Conservation (phyloP, 805 yeast species). For the Candida pseudoglaebosa region DNA sequence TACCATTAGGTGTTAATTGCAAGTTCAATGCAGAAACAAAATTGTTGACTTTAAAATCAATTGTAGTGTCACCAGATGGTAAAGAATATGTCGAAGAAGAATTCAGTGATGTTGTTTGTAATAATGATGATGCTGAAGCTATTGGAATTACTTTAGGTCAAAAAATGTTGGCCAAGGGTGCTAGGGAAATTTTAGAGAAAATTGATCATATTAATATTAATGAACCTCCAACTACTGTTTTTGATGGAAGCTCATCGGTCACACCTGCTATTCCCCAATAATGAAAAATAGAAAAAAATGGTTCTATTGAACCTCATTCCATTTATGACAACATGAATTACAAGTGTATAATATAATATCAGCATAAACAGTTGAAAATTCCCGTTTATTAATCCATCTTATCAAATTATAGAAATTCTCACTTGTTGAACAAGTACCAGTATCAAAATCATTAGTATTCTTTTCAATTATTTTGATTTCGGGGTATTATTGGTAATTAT, state of each 20-base stretch:
- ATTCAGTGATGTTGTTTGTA: constrained; percentile 32
- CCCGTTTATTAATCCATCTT: too few relatives aligned
- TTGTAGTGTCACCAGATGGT: constrained; percentile 87
- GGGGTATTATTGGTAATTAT: too few relatives aligned
- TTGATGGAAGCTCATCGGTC: not conserved
- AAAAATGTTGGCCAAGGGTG: constrained; percentile 68
- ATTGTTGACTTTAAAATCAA: constrained; percentile 54
- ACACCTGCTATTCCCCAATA: too few relatives aligned
- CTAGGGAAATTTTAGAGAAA: constrained; percentile 73
- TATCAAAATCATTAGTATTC: too few relatives aligned
- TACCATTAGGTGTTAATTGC: constrained; percentile 90
- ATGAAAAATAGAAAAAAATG: too few relatives aligned
- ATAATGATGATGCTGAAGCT: constrained; percentile 57
- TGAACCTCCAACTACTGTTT: constrained; percentile 23
- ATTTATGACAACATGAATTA: too few relatives aligned
- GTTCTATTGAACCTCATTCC: too few relatives aligned
- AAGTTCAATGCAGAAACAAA: constrained; percentile 42
- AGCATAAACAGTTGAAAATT: too few relatives aligned
- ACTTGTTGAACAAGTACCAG: too few relatives aligned
- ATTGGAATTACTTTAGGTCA: constrained; percentile 72
- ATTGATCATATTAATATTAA: constrained; percentile 69
- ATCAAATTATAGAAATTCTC: too few relatives aligned
- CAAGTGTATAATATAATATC: too few relatives aligned
- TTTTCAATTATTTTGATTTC: too few relatives aligned
- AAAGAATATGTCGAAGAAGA: constrained; percentile 58